phyloP scores from a whole-genome alignment of 495 filamentous ascomycete species.

The Tuber umbilicatum region DNA sequence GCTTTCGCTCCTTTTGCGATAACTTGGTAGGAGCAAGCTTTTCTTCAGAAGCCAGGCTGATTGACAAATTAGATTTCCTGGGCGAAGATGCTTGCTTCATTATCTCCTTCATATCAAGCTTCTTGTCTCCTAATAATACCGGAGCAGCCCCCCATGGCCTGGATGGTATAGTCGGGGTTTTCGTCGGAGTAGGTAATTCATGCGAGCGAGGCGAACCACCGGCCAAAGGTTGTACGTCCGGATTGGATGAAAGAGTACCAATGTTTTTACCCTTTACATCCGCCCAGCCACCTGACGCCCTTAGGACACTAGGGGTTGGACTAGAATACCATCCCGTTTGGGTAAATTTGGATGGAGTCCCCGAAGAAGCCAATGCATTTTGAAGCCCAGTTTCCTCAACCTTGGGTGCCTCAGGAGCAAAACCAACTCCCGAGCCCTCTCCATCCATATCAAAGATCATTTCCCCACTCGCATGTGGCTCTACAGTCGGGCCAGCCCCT shows the following conservation, averaged over 20 bases:
- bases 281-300: conserved; percentile 34
- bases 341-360: conserved; percentile 38
- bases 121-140: conserved; percentile 42
- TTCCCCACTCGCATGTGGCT: conserved; percentile 61
- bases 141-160: conserved; percentile 13
- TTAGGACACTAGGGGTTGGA: conserved; percentile 13
- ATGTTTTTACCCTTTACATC: conserved; percentile 43
- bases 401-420: background rate
- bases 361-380: background rate
- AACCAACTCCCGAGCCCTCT: conserved; percentile 45
- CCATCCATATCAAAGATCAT: conserved; percentile 95
- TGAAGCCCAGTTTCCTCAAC: background rate
- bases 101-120: conserved; percentile 74
- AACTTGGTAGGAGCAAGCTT: conserved; percentile 49
- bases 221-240: background rate
- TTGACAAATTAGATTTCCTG: conserved; percentile 62
- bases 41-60: conserved; percentile 54
- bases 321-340: conserved; percentile 10
- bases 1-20: conserved; percentile 88
- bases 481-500: conserved; percentile 56
- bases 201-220: background rate
- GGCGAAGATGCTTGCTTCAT: conserved; percentile 65
- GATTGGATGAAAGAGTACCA: conserved; percentile 14
- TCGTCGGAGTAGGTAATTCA: conserved; percentile 2
- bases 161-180: conserved; percentile 16